These are phyloP conservation scores for Penicillium griseofulvum DNA, from an alignment of 2,329 filamentous ascomycete species.

Conservation along the genomic window DNA sequence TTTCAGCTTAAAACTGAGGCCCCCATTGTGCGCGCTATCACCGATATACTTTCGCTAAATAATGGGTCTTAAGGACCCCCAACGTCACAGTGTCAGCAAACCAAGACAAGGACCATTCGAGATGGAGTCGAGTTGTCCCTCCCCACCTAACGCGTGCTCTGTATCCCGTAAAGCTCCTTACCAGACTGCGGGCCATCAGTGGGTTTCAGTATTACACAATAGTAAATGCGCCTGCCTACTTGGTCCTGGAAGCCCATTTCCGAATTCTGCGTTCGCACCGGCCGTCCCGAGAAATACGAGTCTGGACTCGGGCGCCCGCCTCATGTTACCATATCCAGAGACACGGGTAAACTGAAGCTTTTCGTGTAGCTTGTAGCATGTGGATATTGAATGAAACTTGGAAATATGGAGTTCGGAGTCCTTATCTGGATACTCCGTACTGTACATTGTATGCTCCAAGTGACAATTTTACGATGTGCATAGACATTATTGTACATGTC, in stretches of 20 bases:
- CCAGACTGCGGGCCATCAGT: background rate
- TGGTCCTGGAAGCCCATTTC: slow-evolving; percentile 1
- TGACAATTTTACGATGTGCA: background rate
- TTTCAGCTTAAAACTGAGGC: background rate
- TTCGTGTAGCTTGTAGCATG: background rate
- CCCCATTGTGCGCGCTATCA: slow-evolving; percentile 22
- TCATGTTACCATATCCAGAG: slow-evolving; percentile 1
- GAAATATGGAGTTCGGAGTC: background rate
- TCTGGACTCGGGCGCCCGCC: slow-evolving; percentile 4
- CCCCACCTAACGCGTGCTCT: slow-evolving; percentile 12
- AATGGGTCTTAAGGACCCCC: slow-evolving; percentile 13
- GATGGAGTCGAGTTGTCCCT: background rate
- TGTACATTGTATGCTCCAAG: background rate
- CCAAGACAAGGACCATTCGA: slow-evolving; percentile 13
- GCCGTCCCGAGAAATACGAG: slow-evolving; percentile 8
- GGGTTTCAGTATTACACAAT: slow-evolving; percentile 6
- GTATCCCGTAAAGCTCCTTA: slow-evolving; percentile 4
- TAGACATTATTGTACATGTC: background rate
- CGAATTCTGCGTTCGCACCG: slow-evolving; percentile 3
- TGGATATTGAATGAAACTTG: background rate
- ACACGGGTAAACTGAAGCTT: slow-evolving; percentile 5
- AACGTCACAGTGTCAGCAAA: slow-evolving; percentile 13
- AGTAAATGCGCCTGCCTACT: slow-evolving; percentile 6
- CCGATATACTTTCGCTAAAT: slow-evolving; percentile 24
- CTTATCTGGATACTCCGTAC: background rate